phyloP scores from a whole-genome alignment of 306 rosid species.

The Urtica urens region DNA sequence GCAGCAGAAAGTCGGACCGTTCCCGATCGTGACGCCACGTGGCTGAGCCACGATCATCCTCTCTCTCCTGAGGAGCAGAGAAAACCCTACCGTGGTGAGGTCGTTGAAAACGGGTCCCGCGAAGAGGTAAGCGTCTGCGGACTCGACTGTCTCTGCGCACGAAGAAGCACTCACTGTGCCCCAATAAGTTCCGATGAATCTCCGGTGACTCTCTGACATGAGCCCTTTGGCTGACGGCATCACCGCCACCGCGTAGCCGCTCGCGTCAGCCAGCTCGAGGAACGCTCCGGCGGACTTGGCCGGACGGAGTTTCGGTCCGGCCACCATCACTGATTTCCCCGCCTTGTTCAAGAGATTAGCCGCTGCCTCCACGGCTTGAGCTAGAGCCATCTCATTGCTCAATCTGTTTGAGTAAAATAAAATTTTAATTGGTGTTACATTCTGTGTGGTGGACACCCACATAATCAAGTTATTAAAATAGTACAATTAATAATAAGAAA shows the following conservation, averaged over 20 bases:
- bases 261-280: background rate
- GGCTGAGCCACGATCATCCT: background rate
- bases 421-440: background rate
- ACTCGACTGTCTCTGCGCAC: background rate
- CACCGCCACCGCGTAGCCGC: background rate
- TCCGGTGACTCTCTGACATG: background rate
- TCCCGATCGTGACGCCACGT: background rate
- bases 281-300: background rate
- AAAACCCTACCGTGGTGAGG: background rate
- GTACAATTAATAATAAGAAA: too few relatives aligned
- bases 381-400: background rate
- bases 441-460: too few relatives aligned
- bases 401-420: background rate
- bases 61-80: background rate
- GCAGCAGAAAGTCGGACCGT: slow-evolving; percentile 4
- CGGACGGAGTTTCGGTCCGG: background rate
- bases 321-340: background rate
- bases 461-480: too few relatives aligned
- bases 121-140: slow-evolving; percentile 5
- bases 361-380: background rate
- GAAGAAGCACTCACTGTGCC: slow-evolving; percentile 1
- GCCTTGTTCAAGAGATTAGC: slow-evolving; percentile 2
- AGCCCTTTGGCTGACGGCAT: slow-evolving; percentile 4
- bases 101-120: slow-evolving; percentile 8
- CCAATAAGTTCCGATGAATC: slow-evolving; percentile 6